Percentiles rank a stretch among this genome's conserved stretches.
phyloP scores from a whole-genome alignment of 768 basidiomycete genomes.

The Astraeus odoratus region DNA sequence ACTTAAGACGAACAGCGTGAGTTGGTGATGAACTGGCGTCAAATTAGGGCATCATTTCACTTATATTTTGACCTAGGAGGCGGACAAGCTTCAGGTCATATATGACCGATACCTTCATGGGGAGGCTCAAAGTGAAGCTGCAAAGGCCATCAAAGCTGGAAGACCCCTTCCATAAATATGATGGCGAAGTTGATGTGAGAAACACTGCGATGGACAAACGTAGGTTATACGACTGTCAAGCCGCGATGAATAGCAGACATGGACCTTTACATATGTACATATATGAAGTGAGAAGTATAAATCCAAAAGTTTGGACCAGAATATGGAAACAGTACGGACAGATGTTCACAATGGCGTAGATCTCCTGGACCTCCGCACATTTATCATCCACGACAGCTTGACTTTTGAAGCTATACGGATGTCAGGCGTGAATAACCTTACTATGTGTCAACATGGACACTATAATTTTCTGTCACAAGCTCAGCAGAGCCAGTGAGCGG shows the following conservation, averaged over 20 bases:
- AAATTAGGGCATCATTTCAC: neutral
- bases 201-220: neutral
- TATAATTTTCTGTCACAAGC: slow-evolving; percentile 36
- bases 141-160: slow-evolving; percentile 44
- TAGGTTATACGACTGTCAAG: neutral
- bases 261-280: no score
- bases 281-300: no score
- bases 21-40: slow-evolving; percentile 6
- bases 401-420: no score
- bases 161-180: slow-evolving; percentile 28
- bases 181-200: neutral
- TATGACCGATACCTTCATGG: slow-evolving; percentile 51
- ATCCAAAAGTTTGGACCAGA: no score
- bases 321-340: no score
- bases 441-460: slow-evolving; percentile 29
- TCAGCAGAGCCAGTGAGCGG: slow-evolving; percentile 45
- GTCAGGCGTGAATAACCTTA: no score
- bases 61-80: slow-evolving; percentile 20
- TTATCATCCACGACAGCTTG: no score
- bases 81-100: slow-evolving; percentile 39
- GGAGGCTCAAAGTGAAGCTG: slow-evolving; percentile 48
- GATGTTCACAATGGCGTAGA: no score
- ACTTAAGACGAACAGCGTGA: slow-evolving; percentile 36
- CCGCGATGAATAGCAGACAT: neutral
- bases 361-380: no score